These are phyloP conservation scores for Thelonectria blattea DNA, from an alignment of 2,329 filamentous ascomycete genomes.

Conservation along the genomic window DNA sequence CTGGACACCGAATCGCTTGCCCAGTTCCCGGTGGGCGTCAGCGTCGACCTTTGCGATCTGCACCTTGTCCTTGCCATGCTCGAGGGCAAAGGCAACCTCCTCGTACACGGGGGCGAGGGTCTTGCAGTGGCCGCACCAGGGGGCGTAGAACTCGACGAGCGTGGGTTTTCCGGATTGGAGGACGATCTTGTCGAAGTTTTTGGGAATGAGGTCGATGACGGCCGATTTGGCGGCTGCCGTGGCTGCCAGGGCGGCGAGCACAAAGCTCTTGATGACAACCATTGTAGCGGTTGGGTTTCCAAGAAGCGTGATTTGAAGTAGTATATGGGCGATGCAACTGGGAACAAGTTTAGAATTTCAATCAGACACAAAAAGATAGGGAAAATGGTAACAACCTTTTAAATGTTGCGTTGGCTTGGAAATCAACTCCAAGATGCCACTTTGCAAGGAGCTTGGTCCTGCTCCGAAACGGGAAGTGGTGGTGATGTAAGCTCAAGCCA, in stretches of 20 bases:
- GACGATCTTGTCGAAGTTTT: conserved; percentile 91
- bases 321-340: background rate
- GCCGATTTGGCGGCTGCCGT: conserved; percentile 74
- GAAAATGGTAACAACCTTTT: conserved; percentile 19
- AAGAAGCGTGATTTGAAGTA: conserved; percentile 1
- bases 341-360: background rate
- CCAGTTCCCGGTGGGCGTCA: conserved; percentile 83
- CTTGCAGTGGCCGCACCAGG: conserved; percentile 99
- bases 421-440: conserved; percentile 41
- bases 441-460: conserved; percentile 35
- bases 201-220: conserved; percentile 86
- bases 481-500: conserved; percentile 32
- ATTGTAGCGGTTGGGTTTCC: conserved; percentile 45
- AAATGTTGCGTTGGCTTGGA: conserved; percentile 30
- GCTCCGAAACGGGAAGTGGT: conserved; percentile 13
- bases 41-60: conserved; percentile 96
- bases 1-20: conserved; percentile 85
- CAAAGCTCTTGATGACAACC: conserved; percentile 66
- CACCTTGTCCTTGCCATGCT: conserved; percentile 73
- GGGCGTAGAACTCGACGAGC: conserved; percentile 96
- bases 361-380: conserved; percentile 21
- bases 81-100: conserved; percentile 79
- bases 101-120: conserved; percentile 94
- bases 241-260: conserved; percentile 61
- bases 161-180: conserved; percentile 93